Evolutionary conservation across 139 green algal genomes (phyloP).

Genomic region (Asterochloris sp.): DNA sequence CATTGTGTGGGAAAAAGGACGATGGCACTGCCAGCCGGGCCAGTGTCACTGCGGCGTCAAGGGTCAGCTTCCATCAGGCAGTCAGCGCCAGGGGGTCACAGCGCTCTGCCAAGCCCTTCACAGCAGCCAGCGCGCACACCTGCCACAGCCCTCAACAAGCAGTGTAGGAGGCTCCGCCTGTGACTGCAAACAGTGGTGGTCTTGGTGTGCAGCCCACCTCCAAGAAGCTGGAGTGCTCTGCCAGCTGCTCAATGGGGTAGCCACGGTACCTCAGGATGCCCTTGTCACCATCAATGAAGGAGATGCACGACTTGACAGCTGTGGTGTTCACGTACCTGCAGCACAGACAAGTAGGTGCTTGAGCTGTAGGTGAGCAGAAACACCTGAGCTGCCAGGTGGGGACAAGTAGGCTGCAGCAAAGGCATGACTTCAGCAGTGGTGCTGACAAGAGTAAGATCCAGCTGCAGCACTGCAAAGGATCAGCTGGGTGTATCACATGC

Average conservation of each 20-base stretch:
- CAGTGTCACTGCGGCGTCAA: too few species aligned
- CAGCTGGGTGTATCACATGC: too few species aligned
- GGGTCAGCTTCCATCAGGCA: too few species aligned
- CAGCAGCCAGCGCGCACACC: too few species aligned
- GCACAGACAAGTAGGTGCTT: background rate
- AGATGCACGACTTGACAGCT: constrained; percentile 83
- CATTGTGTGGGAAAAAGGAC: too few species aligned
- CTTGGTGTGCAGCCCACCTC: constrained; percentile 43
- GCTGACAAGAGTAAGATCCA: background rate
- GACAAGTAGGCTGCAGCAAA: background rate
- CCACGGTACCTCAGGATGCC: constrained; percentile 94
- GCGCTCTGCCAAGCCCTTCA: too few species aligned
- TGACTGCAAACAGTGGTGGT: too few species aligned
- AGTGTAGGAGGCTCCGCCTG: background rate
- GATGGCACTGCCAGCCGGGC: too few species aligned
- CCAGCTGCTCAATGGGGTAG: constrained; percentile 95
- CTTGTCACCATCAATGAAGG: constrained; percentile 96
- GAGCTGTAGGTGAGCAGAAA: background rate
- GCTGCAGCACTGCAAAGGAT: too few species aligned
- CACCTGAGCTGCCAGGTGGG: too few species aligned
- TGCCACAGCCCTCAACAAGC: background rate
- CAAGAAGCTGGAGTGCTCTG: constrained; percentile 78
- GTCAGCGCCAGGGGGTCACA: too few species aligned
- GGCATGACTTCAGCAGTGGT: background rate
- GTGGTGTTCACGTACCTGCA: constrained; percentile 94